A percentile compares a stretch with the other conserved stretches of the same genome.
These are phyloP conservation scores for Echium plantagineum DNA, from an alignment of 257 asterid genomes.

Conservation along the genomic window DNA sequence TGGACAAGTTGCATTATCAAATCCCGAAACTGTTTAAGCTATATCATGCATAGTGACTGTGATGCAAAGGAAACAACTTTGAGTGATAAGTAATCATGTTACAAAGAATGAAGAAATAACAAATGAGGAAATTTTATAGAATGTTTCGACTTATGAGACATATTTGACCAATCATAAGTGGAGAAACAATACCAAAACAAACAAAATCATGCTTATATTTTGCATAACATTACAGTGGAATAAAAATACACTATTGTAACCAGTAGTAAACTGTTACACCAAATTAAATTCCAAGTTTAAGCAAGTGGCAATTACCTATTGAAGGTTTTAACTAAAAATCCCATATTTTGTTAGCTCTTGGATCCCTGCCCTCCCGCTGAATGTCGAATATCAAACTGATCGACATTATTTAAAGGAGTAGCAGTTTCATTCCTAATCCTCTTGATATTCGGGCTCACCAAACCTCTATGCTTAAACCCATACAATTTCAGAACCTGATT, in stretches of 20 bases:
- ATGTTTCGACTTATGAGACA: neutral
- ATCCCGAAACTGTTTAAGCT: too few species aligned
- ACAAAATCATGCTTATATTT: neutral
- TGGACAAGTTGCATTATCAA: too few species aligned
- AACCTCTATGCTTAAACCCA: slow-evolving; percentile 87
- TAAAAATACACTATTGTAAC: neutral
- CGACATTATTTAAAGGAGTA: slow-evolving; percentile 59
- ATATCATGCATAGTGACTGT: too few species aligned
- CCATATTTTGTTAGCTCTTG: slow-evolving; percentile 28
- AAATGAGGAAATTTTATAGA: too few species aligned
- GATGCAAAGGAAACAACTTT: too few species aligned
- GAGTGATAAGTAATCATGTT: too few species aligned
- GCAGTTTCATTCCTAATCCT: slow-evolving; percentile 74
- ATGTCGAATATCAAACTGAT: slow-evolving; percentile 73
- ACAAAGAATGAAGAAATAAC: too few species aligned
- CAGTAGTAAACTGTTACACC: neutral
- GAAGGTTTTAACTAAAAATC: slow-evolving; percentile 15
- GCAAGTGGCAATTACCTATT: slow-evolving; percentile 27
- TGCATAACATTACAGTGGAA: neutral
- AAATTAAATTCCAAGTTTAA: slow-evolving; percentile 8
- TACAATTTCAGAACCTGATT: slow-evolving; percentile 76
- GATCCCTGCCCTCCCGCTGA: slow-evolving; percentile 30
- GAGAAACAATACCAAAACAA: neutral
- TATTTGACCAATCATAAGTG: neutral
- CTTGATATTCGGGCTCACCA: slow-evolving; percentile 85